Percentiles rank a stretch among this genome's conserved stretches.
These are phyloP conservation scores for Vitis hybrid DNA, from an alignment of 177 flowering plant species.

Conservation along the genomic window DNA sequence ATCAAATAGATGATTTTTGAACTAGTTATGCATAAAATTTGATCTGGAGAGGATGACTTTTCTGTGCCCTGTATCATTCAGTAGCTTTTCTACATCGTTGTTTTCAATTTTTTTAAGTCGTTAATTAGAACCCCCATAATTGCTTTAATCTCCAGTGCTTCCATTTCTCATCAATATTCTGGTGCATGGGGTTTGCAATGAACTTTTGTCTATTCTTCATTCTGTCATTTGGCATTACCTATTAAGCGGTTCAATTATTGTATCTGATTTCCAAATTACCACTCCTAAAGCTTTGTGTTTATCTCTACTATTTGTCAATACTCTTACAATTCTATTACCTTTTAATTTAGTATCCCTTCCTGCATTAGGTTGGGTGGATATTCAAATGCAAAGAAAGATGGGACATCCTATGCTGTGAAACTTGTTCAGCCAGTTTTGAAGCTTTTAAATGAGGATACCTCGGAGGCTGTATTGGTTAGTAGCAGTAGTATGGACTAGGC, in stretches of 20 bases:
- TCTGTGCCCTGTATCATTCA: too few relatives aligned
- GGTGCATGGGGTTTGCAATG: background rate
- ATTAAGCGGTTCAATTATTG: background rate
- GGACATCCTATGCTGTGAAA: conserved; percentile 49
- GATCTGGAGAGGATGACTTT: too few relatives aligned
- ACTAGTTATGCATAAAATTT: too few relatives aligned
- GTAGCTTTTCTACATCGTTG: background rate
- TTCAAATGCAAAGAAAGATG: conserved; percentile 69
- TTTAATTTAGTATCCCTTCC: background rate
- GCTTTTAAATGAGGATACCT: conserved; percentile 60
- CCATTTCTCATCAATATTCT: background rate
- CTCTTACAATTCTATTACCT: background rate
- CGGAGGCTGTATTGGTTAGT: conserved; percentile 65
- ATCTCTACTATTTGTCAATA: background rate
- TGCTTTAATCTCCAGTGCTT: background rate
- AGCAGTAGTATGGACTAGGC: background rate
- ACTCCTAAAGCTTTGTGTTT: background rate
- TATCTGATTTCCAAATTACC: background rate
- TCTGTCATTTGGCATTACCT: background rate
- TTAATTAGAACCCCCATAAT: background rate
- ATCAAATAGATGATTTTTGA: too few relatives aligned
- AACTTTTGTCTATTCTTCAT: background rate
- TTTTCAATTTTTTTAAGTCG: background rate
- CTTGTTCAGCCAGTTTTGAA: conserved; percentile 66
- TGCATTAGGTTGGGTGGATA: conserved; percentile 58